phyloP scores from a whole-genome alignment of 2,329 filamentous ascomycete genomes.

The Cryoendolithus antarcticus region DNA sequence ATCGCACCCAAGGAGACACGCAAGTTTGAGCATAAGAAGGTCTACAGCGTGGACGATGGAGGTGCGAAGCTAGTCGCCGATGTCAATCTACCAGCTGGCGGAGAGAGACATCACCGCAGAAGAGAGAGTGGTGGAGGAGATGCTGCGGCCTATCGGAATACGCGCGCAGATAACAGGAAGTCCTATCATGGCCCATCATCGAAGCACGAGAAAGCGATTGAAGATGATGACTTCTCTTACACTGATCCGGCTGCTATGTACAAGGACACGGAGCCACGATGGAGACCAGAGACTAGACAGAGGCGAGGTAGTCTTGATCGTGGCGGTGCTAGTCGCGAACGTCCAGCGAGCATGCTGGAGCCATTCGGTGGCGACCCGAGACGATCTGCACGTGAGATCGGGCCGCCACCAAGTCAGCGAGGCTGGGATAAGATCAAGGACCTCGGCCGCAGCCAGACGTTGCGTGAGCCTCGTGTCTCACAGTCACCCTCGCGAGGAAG shows the following conservation, averaged over 20 bases:
- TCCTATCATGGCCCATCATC: constrained; percentile 18
- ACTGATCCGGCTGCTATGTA: constrained; percentile 40
- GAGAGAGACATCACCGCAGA: constrained; percentile 25
- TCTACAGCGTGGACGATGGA: constrained; percentile 37
- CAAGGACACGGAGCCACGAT: constrained; percentile 37
- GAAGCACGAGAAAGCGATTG: constrained; percentile 16
- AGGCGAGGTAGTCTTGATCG: constrained; percentile 34
- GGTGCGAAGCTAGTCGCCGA: constrained; percentile 25
- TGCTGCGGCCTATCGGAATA: constrained; percentile 13
- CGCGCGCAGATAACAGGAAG: constrained; percentile 14
- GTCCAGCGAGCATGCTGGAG: constrained; percentile 34
- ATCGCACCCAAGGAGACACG: constrained; percentile 16
- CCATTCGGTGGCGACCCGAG: constrained; percentile 19
- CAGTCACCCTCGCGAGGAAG: constrained; percentile 16
- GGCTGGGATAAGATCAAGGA: constrained; percentile 59
- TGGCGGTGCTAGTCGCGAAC: constrained; percentile 24
- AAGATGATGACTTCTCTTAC: constrained; percentile 36
- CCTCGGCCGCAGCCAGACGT: constrained; percentile 30
- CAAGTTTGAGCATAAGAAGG: constrained; percentile 30
- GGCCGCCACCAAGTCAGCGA: constrained; percentile 55
- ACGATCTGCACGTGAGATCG: constrained; percentile 23
- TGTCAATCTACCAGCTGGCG: constrained; percentile 25
- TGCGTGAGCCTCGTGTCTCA: constrained; percentile 26
- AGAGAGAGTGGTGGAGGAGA: constrained; percentile 19
- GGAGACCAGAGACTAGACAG: constrained; percentile 19